Base-by-base conservation (phyloP, 768 basidiomycete genomes). In the Xerocomellus intermedius region DNA sequence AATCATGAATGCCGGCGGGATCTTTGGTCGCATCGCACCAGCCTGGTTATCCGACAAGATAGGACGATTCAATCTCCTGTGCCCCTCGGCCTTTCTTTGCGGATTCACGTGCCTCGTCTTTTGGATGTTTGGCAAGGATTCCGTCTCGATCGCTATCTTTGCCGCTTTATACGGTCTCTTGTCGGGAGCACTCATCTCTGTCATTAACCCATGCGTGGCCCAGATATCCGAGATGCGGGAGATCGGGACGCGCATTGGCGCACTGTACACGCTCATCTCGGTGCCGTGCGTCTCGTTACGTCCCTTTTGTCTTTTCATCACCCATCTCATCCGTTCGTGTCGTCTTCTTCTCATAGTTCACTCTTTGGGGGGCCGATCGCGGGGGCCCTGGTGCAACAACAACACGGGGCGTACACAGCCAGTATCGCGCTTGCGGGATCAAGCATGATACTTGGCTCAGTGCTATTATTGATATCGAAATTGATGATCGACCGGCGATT, bases 41-140 rank as follows among this genome's bases (percentile, higher is more conserved):
- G 80, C 85, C 0, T 80, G 78, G 61, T 62, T 87, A 19, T 84
- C 87, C 61, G 87, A 90, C 72, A 69, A 71, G 55, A 63, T 87
- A 54, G 87, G 87, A 2, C 77, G 80, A 33, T 87, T 85, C 71
- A 88, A 88, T 68, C 74, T 86, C 56, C 79, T 89, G 50, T 74
- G 76, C 2, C 85, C 86, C 2, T 77, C 80, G 22, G 83, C 84
- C 4, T 79, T 87, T 65, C 69, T 86, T 49, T 76, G 83, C 10
- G 87, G 86, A 2, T 64, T 88, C n/a, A 73, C 75, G 13, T 83
- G 80, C 56, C 73, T 87, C 50, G 69, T 75, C 10, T 64, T 86
- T 36, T 89, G 87, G 87, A 69, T 80, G 52, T 74, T 80, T 61
- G 66, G 79, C 30, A 65, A 69, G 32, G 64, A 72, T 8, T 58